These are phyloP conservation scores for Trichoderma endophyticum DNA, from an alignment of 2,329 filamentous ascomycete species.

Conservation along the genomic window DNA sequence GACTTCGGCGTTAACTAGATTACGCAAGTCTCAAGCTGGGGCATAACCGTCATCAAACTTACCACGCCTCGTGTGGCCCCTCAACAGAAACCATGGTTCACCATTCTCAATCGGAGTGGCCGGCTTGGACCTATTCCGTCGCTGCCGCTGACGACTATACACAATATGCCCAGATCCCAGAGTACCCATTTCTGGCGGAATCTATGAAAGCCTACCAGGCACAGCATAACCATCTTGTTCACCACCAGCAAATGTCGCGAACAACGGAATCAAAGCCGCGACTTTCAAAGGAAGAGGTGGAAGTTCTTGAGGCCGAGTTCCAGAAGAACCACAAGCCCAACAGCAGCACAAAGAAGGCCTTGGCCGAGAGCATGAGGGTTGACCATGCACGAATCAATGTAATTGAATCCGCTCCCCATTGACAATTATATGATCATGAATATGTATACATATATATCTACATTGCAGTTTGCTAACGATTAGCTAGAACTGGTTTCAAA, in stretches of 20 bases:
- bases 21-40: background rate
- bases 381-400: constrained; percentile 64
- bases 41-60: background rate
- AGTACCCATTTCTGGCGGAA: constrained; percentile 38
- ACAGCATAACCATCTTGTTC: constrained; percentile 37
- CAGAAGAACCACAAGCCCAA: constrained; percentile 63
- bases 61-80: background rate
- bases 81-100: constrained; percentile 31
- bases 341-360: constrained; percentile 57
- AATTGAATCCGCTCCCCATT: constrained; percentile 25
- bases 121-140: constrained; percentile 34
- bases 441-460: background rate
- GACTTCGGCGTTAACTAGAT: background rate
- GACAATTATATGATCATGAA: background rate
- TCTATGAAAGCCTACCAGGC: constrained; percentile 38
- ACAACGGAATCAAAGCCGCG: constrained; percentile 50
- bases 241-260: constrained; percentile 39
- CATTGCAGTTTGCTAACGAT: constrained; percentile 31
- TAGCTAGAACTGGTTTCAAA: constrained; percentile 65
- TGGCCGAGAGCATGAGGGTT: constrained; percentile 60
- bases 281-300: constrained; percentile 57
- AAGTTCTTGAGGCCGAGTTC: constrained; percentile 59
- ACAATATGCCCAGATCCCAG: constrained; percentile 33
- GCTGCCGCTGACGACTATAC: constrained; percentile 29
- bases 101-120: constrained; percentile 36